Base-by-base conservation (phyloP, 305 asterid species). In the Rubia balearica region DNA sequence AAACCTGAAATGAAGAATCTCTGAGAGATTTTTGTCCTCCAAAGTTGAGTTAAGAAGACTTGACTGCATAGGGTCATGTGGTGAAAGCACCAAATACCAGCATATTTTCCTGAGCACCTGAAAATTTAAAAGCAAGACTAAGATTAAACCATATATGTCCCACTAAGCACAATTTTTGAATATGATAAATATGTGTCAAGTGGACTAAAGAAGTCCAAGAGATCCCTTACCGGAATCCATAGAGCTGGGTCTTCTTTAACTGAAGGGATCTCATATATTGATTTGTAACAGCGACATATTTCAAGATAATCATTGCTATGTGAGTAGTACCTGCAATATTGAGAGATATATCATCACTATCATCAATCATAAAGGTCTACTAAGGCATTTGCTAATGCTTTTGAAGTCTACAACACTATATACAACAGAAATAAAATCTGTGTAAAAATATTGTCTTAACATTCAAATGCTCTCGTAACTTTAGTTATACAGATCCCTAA, bases 281-380 rank as follows among this genome's bases (percentile, higher is more conserved):
- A 81, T 83, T 94, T 91, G 87, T 89, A 94, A 78, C 94, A 87
- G 43, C 99, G 97, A 71, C 98, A 91, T 75, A 91, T 94, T 81
- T 91, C 99, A 75, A 94, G 97, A 78, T 94, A 94, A 79, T 94
- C 97, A 60, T 88, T 88, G 88, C 79, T 85, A 76, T 94, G 95
- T 9, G 83, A 81, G 77, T 89, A 77, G 78, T 88, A 94, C 95
- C 99, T 94, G 78, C 75, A 87, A 3, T 62, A 78, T 61, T 78
- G 62, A 68, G 71, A n/a, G 46, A 60, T 17, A 38, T 66, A 67
- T 64, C 62, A 65, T n/a, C n/a, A n/a, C 67, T 65, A 66, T 30
- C 67, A 62, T 40, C 51, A 53, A 43, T 65, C 51, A 69, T 8
- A 62, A 16, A 17, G 61, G 10, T 55, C 41, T 21, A 21, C 61